Base-by-base conservation (phyloP, 2,329 filamentous ascomycete species). In the Ophiocordyceps camponoti-floridani region DNA sequence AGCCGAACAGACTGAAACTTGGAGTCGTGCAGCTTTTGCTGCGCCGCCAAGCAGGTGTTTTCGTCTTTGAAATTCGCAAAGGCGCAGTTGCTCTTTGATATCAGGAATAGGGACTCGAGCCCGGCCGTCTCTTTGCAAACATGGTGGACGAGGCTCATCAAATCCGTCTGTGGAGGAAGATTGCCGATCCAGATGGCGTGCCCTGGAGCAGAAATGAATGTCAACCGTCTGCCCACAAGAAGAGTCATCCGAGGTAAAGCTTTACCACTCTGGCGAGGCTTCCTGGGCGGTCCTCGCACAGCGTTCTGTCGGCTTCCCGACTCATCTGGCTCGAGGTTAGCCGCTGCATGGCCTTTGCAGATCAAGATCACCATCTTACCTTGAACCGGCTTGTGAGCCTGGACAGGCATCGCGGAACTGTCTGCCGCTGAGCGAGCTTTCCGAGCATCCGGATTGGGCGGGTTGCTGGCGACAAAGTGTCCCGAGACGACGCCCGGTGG, bases 121-220 rank as follows among this genome's bases (percentile, higher is more conserved):
- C 87, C 75, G 0, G 71, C 73, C 0, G 85, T 80, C 51, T 88
- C 82, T 49, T 76, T 77, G 48, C 84, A 93, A 47, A 95, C 91
- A 58, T 95, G 84, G 47, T 91, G 78, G 44, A 95, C 94, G n/a
- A 96, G 66, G 47, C 75, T 82, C 62, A 86, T 79, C 12, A 96
- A 70, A 38, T 80, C 80, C 1, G 87, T 83, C 43, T 85, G 82
- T 0, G 85, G 83, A 4, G 89, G 88, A 0, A 96, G 68, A 57
- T 96, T 96, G 38, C 91, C 91, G 27, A 96, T 85, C 89, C 91
- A 96, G 18, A 96, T 78, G 1, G 89, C 89, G 58, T 94, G 84
- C 1, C 88, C 89, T 67, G 47, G 41, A 28, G 40, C n/a, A n/a
- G 23, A 23, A 23, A 23, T 23, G 23, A 23, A 30, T 16, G 26